Conservation (phyloP, 192 early-diverging fungal genomes). For the Linderina pennispora region DNA sequence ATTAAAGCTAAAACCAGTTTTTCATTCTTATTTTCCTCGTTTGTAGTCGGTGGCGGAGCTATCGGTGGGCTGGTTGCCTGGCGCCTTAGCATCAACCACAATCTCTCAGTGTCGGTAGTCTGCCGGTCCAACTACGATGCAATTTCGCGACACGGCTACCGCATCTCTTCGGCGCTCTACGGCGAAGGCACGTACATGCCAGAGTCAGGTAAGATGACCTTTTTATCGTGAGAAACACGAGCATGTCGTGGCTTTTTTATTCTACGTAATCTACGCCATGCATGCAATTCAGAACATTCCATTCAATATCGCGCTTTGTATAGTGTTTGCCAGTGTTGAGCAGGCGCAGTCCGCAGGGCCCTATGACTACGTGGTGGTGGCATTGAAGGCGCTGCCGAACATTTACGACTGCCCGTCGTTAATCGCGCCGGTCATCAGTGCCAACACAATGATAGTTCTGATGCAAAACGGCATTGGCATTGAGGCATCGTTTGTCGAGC, state of each 20-base stretch:
- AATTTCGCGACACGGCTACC: conserved; percentile 15
- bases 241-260: too few species aligned
- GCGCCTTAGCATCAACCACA: conserved; percentile 27
- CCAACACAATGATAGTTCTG: conserved; percentile 24
- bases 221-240: too few species aligned
- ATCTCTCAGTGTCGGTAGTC: conserved; percentile 25
- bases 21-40: neutral
- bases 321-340: too few species aligned
- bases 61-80: conserved; percentile 40
- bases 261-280: too few species aligned
- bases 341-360: conserved; percentile 1
- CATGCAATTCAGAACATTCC: too few species aligned
- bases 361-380: conserved; percentile 43
- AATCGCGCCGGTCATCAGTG: conserved; percentile 8
- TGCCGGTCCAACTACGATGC: conserved; percentile 41
- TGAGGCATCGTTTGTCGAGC: conserved; percentile 23
- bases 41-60: conserved; percentile 43
- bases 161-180: conserved; percentile 28
- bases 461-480: conserved; percentile 42
- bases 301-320: too few species aligned
- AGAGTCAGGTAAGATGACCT: neutral
- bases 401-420: conserved; percentile 33
- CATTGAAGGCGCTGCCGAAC: conserved; percentile 43
- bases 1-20: neutral
- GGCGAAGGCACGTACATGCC: conserved; percentile 23